Conservation (phyloP, 179 eudicot genomes). For the Heliamphora ciliata region DNA sequence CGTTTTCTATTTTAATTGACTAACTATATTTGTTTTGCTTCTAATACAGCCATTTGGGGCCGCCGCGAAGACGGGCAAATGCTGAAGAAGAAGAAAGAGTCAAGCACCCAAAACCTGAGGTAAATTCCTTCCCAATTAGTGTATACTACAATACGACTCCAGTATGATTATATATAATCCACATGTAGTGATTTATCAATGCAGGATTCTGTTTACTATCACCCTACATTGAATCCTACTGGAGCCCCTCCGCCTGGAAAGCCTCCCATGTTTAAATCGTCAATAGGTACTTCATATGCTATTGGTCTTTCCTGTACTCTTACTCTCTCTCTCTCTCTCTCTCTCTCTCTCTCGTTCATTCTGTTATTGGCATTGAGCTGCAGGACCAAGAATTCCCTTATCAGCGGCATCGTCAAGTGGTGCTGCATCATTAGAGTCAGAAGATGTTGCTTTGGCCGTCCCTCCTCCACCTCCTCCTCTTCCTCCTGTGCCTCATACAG, state of each 20-base stretch:
- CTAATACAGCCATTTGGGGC: constrained; percentile 79
- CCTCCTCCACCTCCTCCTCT: constrained; percentile 80
- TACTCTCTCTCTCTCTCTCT: background rate
- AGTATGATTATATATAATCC: constrained; percentile 9
- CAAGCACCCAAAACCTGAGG: constrained; percentile 81
- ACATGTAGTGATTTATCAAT: constrained; percentile 16
- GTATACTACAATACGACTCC: background rate
- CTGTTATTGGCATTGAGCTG: constrained; percentile 19
- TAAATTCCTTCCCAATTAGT: constrained; percentile 25
- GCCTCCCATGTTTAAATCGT: constrained; percentile 94
- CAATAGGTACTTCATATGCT: constrained; percentile 47
- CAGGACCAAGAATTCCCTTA: constrained; percentile 75
- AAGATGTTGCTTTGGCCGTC: constrained; percentile 47
- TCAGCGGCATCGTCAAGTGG: constrained; percentile 57
- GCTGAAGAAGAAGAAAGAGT: constrained; percentile 88
- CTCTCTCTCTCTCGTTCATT: constrained; percentile 5
- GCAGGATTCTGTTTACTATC: constrained; percentile 97
- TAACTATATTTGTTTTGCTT: constrained; percentile 22
- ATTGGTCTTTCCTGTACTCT: background rate
- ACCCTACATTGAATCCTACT: constrained; percentile 86
- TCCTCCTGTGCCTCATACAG: constrained; percentile 63
- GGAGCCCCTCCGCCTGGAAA: constrained; percentile 99
- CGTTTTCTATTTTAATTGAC: constrained; percentile 12
- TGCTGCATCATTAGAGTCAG: constrained; percentile 42
- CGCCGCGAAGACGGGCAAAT: constrained; percentile 55